These are phyloP conservation scores for Colletotrichum scovillei DNA, from an alignment of 2,329 filamentous ascomycete species.

Conservation along the genomic window DNA sequence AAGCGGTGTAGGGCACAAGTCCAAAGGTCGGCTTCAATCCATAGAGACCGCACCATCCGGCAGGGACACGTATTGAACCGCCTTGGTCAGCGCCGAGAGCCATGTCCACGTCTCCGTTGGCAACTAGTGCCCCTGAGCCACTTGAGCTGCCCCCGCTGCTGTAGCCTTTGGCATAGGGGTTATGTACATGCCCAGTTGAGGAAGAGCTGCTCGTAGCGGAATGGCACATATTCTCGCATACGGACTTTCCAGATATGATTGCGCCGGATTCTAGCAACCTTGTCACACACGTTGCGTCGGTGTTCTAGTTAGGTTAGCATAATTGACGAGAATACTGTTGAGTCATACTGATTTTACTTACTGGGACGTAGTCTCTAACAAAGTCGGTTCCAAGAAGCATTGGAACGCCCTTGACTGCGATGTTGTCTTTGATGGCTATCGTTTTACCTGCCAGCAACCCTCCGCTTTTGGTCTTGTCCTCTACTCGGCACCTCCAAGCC, in stretches of 20 bases:
- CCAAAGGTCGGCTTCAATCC: conserved; percentile 54
- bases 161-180: conserved; percentile 40
- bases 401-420: conserved; percentile 38
- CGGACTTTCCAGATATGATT: conserved; percentile 41
- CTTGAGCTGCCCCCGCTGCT: conserved; percentile 45
- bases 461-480: conserved; percentile 3
- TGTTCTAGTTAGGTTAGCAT: background rate
- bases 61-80: conserved; percentile 46
- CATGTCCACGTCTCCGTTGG: conserved; percentile 40
- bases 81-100: conserved; percentile 46
- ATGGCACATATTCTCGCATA: conserved; percentile 45
- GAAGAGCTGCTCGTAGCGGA: conserved; percentile 44
- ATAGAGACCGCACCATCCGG: conserved; percentile 44
- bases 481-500: conserved; percentile 45
- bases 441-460: conserved; percentile 35
- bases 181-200: conserved; percentile 43
- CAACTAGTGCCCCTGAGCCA: conserved; percentile 45
- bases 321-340: fast-evolving
- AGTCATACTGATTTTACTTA: background rate
- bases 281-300: conserved; percentile 12
- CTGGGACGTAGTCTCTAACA: conserved; percentile 5
- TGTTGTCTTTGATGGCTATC: conserved; percentile 45
- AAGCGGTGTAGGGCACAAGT: conserved; percentile 57
- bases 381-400: conserved; percentile 28
- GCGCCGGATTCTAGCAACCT: conserved; percentile 41